Conservation (phyloP, 495 filamentous ascomycete genomes). For the Podospora fimiseda region DNA sequence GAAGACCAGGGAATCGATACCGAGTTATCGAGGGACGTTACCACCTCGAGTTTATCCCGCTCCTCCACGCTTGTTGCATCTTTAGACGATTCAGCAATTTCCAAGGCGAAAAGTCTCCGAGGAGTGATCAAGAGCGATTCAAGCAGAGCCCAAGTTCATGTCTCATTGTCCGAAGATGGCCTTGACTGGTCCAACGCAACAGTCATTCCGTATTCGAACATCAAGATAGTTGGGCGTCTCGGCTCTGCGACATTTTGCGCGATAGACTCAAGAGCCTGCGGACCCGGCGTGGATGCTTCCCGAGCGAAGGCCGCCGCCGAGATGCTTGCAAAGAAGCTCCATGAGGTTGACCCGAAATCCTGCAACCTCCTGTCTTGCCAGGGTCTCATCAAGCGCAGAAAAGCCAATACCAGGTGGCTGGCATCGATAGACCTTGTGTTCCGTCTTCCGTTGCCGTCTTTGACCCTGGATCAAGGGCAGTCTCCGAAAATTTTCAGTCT, state of each 20-base stretch:
- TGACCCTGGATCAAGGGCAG: not conserved
- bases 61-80: not conserved
- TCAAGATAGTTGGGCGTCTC: not conserved
- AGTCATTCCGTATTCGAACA: not conserved
- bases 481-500: not conserved
- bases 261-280: not conserved
- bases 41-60: not conserved
- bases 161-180: not conserved
- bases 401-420: not conserved
- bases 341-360: not conserved
- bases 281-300: not conserved
- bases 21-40: not conserved
- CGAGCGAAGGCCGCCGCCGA: not conserved
- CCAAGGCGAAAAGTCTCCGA: not conserved
- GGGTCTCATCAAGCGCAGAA: not conserved
- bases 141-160: not conserved
- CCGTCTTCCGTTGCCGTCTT: slow-evolving; percentile 3
- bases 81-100: not conserved
- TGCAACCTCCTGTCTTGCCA: not conserved
- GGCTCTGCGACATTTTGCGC: not conserved
- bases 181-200: not conserved
- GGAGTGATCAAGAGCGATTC: not conserved
- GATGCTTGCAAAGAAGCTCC: not conserved
- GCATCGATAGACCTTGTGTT: slow-evolving; percentile 18
- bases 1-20: not conserved